These are phyloP conservation scores for Batkoa obscura DNA, from an alignment of 371 early-diverging fungal genomes.

Conservation along the genomic window DNA sequence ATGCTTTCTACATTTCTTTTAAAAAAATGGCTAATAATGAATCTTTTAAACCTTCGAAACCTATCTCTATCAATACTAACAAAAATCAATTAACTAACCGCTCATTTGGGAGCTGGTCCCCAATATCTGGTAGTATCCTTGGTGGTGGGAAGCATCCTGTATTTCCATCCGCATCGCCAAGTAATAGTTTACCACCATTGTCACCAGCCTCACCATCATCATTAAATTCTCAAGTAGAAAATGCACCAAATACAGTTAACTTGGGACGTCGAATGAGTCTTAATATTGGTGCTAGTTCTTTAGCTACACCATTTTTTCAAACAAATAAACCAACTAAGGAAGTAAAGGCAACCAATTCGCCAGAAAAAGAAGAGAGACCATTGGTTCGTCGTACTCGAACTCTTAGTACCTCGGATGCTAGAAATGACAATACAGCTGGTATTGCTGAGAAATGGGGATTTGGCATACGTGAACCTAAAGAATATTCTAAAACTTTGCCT, in stretches of 20 bases:
- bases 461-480: too few relatives aligned
- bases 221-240: background rate
- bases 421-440: background rate
- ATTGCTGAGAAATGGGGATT: conserved; percentile 1
- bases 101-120: background rate
- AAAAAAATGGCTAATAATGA: conserved; percentile 16
- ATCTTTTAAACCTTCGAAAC: conserved; percentile 6
- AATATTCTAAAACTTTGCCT: too few relatives aligned
- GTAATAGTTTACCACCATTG: background rate
- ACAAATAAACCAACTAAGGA: background rate
- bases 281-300: background rate
- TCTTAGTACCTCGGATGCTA: background rate
- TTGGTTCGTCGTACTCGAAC: background rate
- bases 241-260: background rate
- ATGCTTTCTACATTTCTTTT: too few relatives aligned
- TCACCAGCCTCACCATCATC: background rate
- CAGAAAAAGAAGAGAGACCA: background rate
- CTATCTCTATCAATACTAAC: background rate
- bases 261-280: background rate
- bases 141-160: background rate
- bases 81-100: background rate
- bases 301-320: background rate
- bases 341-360: background rate
- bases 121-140: too few relatives aligned
- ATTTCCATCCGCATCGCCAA: background rate